These are phyloP conservation scores for Stagonosporopsis cucurbitacearum DNA, from an alignment of 2,329 filamentous ascomycete genomes.

Conservation along the genomic window DNA sequence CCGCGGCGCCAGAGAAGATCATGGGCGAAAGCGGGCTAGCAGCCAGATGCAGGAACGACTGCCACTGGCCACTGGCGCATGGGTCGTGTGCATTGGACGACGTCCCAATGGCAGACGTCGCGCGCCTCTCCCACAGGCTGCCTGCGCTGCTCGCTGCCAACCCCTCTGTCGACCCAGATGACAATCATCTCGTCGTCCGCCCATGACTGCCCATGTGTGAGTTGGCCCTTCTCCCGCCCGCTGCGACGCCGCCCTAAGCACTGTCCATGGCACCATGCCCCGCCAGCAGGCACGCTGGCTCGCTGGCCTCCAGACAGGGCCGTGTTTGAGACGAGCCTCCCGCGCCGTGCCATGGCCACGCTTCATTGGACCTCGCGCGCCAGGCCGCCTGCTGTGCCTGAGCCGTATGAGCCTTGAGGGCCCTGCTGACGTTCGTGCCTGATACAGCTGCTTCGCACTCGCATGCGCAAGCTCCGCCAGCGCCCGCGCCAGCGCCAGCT, in stretches of 20 bases:
- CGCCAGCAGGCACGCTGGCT: no score
- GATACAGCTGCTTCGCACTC: conserved; percentile 49
- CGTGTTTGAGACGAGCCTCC: conserved; percentile 24
- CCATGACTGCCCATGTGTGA: conserved; percentile 48
- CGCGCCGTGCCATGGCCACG: conserved; percentile 27
- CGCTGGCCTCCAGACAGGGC: conserved; percentile 6
- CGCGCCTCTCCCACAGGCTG: conserved; percentile 18
- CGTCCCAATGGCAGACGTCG: conserved; percentile 24
- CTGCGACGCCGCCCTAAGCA: conserved; percentile 7
- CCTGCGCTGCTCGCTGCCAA: no score
- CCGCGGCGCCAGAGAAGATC: conserved; percentile 29
- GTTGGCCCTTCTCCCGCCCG: conserved; percentile 27
- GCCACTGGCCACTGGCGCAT: no score
- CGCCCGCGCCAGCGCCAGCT: no score
- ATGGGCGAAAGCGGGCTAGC: conserved; percentile 34
- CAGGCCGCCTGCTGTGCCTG: conserved; percentile 13
- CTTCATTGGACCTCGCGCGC: conserved; percentile 29
- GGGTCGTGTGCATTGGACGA: conserved; percentile 26
- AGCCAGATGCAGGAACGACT: conserved; percentile 34
- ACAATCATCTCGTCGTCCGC: conserved; percentile 40
- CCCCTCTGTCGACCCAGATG: conserved; percentile 31
- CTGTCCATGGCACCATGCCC: conserved; percentile 12
- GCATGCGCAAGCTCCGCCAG: conserved; percentile 49
- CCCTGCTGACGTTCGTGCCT: conserved; percentile 41
- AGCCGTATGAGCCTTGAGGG: conserved; percentile 19